Percentiles rank a stretch among this genome's conserved stretches.
phyloP scores from a whole-genome alignment of 2,329 filamentous ascomycete species.

The Paraconiothyrium sp. region DNA sequence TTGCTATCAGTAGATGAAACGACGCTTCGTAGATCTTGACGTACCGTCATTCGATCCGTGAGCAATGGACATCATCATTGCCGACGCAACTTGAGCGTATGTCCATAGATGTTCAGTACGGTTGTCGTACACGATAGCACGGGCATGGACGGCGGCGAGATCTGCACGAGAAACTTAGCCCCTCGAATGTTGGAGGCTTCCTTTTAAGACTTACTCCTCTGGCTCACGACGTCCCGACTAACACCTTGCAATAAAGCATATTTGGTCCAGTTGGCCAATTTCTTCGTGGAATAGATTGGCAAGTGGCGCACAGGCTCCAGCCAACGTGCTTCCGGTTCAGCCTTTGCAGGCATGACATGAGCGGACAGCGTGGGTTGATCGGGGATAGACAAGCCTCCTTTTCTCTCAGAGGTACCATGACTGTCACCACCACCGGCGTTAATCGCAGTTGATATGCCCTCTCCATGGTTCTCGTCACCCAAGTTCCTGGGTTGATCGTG shows the following conservation, averaged over 20 bases:
- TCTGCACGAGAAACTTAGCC: conserved; percentile 16
- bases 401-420: conserved; percentile 1
- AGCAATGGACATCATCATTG: conserved; percentile 50
- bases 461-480: neutral
- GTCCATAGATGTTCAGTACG: conserved; percentile 44
- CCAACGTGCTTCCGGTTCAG: conserved; percentile 33
- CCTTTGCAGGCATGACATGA: conserved; percentile 15
- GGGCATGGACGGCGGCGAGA: conserved; percentile 46
- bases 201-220: conserved; percentile 36
- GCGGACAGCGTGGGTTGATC: neutral
- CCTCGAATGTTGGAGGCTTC: neutral
- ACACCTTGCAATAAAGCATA: conserved; percentile 54
- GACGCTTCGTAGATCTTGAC: neutral
- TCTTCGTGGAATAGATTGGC: conserved; percentile 29
- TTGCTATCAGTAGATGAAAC: neutral
- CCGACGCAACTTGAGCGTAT: conserved; percentile 60
- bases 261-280: conserved; percentile 50
- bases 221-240: conserved; percentile 48
- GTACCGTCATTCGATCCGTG: conserved; percentile 74
- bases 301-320: conserved; percentile 42
- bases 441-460: conserved; percentile 13
- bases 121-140: conserved; percentile 42
- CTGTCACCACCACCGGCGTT: neutral
- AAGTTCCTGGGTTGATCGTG: neutral
- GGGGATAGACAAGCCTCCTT: conserved; percentile 14